Evolutionary conservation across 2,329 filamentous ascomycete genomes (phyloP).

Genomic region (Aphanocladium album): DNA sequence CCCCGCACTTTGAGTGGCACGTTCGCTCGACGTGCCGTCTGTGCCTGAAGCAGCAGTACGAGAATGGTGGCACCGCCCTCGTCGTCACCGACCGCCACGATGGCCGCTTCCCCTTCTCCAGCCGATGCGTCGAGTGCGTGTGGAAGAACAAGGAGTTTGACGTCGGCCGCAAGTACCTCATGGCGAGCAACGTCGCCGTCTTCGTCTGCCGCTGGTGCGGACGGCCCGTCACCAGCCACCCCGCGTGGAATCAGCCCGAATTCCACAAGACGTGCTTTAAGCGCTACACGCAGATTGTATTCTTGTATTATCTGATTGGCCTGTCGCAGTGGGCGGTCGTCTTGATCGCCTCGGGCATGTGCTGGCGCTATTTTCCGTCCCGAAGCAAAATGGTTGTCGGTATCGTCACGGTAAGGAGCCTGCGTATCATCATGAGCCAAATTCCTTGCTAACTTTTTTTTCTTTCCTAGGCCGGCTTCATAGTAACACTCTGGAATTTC

Average conservation of each 20-base stretch:
- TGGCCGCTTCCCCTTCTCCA: constrained; percentile 33
- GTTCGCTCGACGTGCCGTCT: constrained; percentile 36
- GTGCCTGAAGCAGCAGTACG: constrained; percentile 32
- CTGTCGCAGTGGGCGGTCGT: constrained; percentile 33
- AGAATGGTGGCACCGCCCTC: constrained; percentile 26
- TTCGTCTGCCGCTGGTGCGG: constrained; percentile 44
- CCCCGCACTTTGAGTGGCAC: constrained; percentile 24
- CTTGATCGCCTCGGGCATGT: constrained; percentile 31
- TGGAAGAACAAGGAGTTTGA: constrained; percentile 29
- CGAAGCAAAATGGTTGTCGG: constrained; percentile 29
- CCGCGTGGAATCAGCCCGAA: constrained; percentile 31
- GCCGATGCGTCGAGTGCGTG: constrained; percentile 36
- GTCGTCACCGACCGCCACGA: constrained; percentile 27
- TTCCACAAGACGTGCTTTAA: constrained; percentile 37
- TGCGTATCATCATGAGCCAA: neutral
- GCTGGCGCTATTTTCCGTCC: constrained; percentile 35
- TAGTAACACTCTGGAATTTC: constrained; percentile 32
- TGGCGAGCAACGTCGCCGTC: constrained; percentile 30
- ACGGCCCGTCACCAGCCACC: constrained; percentile 28
- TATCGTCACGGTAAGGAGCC: neutral
- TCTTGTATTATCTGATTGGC: constrained; percentile 34
- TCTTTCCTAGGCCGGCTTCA: constrained; percentile 33
- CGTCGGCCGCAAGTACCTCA: constrained; percentile 32
- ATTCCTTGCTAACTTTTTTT: constrained; percentile 1
- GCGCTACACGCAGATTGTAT: constrained; percentile 32